These are phyloP conservation scores for Yamadazyma trypodendri DNA, from an alignment of 1,139 yeast species.

Conservation along the genomic window DNA sequence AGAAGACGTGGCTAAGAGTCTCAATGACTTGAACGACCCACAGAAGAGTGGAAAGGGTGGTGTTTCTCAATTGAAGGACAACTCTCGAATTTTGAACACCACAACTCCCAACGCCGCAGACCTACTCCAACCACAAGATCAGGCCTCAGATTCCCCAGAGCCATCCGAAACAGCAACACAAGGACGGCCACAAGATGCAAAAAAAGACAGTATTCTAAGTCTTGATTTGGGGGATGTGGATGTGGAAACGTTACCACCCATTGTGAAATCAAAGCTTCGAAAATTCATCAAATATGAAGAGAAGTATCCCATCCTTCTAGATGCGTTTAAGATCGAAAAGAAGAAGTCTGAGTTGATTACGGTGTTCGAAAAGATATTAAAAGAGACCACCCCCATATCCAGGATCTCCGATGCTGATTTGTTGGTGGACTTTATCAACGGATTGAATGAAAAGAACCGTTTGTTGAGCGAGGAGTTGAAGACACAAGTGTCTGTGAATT, in stretches of 20 bases:
- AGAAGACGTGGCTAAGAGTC: slow-evolving; percentile 48
- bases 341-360: slow-evolving; percentile 61
- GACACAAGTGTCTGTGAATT: slow-evolving; percentile 16
- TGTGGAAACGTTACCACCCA: slow-evolving; percentile 48
- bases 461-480: slow-evolving; percentile 57
- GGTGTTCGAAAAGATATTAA: slow-evolving; percentile 66
- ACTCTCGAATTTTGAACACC: slow-evolving; percentile 30
- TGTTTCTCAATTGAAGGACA: slow-evolving; percentile 33
- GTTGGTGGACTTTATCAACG: slow-evolving; percentile 67
- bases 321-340: slow-evolving; percentile 83
- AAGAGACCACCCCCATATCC: slow-evolving; percentile 79
- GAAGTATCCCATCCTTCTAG: slow-evolving; percentile 77
- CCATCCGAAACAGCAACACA: slow-evolving; percentile 1
- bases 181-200: slow-evolving; percentile 3
- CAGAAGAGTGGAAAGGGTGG: slow-evolving; percentile 12
- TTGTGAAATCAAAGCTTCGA: slow-evolving; percentile 59
- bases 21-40: slow-evolving; percentile 33
- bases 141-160: slow-evolving; percentile 13
- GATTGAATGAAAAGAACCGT: slow-evolving; percentile 59
- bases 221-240: slow-evolving; percentile 20
- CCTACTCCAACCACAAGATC: slow-evolving; percentile 49
- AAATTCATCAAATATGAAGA: slow-evolving; percentile 88
- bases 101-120: slow-evolving; percentile 46
- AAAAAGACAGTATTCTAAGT: slow-evolving; percentile 4
- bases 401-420: slow-evolving; percentile 69